Percentiles rank a stretch among this genome's conserved stretches.
These are phyloP conservation scores for Aspergillus mulundensis DNA, from an alignment of 495 filamentous ascomycete genomes.

Conservation along the genomic window DNA sequence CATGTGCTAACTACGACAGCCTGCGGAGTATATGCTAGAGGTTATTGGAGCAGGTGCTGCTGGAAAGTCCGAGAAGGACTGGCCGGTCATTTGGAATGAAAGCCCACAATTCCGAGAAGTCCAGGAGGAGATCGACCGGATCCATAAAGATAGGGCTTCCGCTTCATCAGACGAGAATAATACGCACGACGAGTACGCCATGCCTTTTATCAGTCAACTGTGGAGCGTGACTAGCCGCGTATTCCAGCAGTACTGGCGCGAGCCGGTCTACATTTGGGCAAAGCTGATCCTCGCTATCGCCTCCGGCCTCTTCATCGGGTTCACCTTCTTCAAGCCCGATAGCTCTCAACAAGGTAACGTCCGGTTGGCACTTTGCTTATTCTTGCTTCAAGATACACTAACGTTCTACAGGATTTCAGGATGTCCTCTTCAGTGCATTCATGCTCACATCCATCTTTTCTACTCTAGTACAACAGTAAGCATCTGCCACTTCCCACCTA, in stretches of 20 bases:
- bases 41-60: slow-evolving; percentile 54
- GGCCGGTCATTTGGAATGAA: slow-evolving; percentile 70
- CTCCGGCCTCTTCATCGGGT: slow-evolving; percentile 71
- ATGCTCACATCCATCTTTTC: slow-evolving; percentile 75
- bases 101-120: slow-evolving; percentile 63
- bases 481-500: background rate
- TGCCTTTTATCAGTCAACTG: slow-evolving; percentile 50
- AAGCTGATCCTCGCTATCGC: slow-evolving; percentile 51
- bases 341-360: slow-evolving; percentile 70
- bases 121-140: slow-evolving; percentile 59
- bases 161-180: slow-evolving; percentile 16
- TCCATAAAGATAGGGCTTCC: slow-evolving; percentile 49
- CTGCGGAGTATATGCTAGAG: slow-evolving; percentile 91
- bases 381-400: too few relatives aligned
- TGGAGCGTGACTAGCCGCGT: slow-evolving; percentile 44
- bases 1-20: slow-evolving; percentile 30
- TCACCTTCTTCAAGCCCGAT: slow-evolving; percentile 75
- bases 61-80: slow-evolving; percentile 76
- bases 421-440: slow-evolving; percentile 81
- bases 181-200: slow-evolving; percentile 43
- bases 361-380: too few relatives aligned
- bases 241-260: slow-evolving; percentile 56
- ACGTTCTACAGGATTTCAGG: too few relatives aligned
- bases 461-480: slow-evolving; percentile 55
- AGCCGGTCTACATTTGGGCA: slow-evolving; percentile 51